These are phyloP conservation scores for Aspergillus ibericus DNA, from an alignment of 2,329 filamentous ascomycete species.

Conservation along the genomic window DNA sequence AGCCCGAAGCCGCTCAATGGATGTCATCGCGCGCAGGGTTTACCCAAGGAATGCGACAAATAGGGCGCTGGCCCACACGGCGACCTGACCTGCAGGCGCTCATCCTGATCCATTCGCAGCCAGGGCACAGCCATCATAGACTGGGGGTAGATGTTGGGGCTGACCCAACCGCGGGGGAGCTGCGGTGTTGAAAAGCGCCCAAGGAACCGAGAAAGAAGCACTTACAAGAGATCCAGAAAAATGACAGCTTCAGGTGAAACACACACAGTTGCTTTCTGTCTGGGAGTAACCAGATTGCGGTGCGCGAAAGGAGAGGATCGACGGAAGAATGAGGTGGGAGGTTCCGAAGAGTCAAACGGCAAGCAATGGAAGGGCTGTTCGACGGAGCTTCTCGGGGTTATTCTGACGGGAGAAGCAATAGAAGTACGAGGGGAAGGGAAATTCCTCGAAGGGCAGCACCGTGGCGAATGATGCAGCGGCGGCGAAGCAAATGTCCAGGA, in stretches of 20 bases:
- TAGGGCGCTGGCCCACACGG: not conserved
- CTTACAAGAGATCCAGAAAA: constrained; percentile 8
- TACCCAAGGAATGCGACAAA: not conserved
- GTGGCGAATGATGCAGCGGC: not conserved
- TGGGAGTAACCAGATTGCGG: not conserved
- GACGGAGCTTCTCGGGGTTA: constrained; percentile 9
- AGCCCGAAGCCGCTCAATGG: not conserved
- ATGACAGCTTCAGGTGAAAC: constrained; percentile 4
- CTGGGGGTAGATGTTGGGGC: not conserved
- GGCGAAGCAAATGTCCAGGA: not conserved
- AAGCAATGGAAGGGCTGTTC: constrained; percentile 3
- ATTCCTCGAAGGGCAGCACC: not conserved
- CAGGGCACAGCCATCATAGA: constrained; percentile 11
- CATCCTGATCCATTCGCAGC: not conserved
- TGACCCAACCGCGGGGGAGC: constrained; percentile 5
- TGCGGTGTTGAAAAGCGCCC: constrained; percentile 3
- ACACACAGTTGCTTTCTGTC: not conserved
- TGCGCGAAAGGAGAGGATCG: not conserved
- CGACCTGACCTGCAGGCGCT: not conserved
- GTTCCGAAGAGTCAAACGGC: constrained; percentile 6
- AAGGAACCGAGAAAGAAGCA: not conserved
- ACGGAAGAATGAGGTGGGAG: not conserved
- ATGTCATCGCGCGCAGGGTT: not conserved
- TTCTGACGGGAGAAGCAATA: not conserved
- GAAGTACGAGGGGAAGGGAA: not conserved